These are phyloP conservation scores for Corchorus capsularis DNA, from an alignment of 345 rosid genomes.

Conservation along the genomic window DNA sequence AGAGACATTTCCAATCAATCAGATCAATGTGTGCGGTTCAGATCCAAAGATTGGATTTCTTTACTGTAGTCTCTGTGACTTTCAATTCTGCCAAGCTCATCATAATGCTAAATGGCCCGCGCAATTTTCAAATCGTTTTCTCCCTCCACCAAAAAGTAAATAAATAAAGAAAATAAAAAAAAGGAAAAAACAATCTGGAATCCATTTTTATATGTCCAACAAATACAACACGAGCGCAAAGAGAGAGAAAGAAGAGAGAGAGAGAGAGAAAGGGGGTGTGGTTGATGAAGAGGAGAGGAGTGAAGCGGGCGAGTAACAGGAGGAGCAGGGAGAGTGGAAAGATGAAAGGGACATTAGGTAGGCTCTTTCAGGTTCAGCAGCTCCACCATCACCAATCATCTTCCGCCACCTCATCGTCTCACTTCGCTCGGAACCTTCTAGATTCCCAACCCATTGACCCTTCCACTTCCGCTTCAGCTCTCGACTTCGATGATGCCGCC, in stretches of 20 bases:
- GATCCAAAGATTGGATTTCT: neutral
- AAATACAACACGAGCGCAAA: conserved; percentile 19
- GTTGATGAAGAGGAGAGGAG: conserved; percentile 47
- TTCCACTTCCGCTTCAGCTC: conserved; percentile 27
- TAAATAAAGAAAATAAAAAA: neutral
- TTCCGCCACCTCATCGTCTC: conserved; percentile 31
- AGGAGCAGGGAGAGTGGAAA: conserved; percentile 32
- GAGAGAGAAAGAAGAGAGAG: conserved; percentile 7
- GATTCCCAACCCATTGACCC: conserved; percentile 42
- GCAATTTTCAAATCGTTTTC: conserved; percentile 29
- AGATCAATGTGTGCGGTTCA: conserved; percentile 11
- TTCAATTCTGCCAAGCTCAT: conserved; percentile 6
- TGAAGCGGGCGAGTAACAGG: conserved; percentile 7
- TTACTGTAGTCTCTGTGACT: neutral
- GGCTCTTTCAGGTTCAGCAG: conserved; percentile 46
- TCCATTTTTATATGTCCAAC: neutral
- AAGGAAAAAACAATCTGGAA: neutral
- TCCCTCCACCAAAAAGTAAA: neutral
- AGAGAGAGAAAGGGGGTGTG: conserved; percentile 29
- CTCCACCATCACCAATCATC: conserved; percentile 39
- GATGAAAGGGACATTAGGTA: conserved; percentile 56
- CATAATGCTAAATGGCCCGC: conserved; percentile 28
- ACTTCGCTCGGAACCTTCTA: conserved; percentile 39
- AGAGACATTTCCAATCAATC: neutral
- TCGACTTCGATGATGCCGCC: conserved; percentile 33